Evolutionary conservation across 2,329 filamentous ascomycete species (phyloP).

Genomic region (Huntiella decipiens): DNA sequence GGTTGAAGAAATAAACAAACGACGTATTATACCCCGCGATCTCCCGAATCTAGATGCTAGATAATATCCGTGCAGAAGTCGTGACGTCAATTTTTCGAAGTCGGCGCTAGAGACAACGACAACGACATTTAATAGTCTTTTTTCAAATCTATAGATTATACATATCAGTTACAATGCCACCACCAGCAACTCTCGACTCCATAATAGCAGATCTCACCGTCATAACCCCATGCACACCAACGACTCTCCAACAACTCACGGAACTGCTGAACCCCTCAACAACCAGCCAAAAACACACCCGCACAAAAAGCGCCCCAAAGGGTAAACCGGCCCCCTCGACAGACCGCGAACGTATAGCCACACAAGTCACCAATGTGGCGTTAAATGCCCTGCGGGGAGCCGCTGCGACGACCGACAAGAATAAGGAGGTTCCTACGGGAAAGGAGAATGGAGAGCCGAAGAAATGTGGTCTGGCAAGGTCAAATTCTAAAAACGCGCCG

Average conservation of each 20-base stretch:
- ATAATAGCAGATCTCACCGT: conserved; percentile 8
- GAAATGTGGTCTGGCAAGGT: not conserved
- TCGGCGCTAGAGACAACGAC: not conserved
- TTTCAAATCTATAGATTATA: not conserved
- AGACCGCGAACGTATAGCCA: conserved; percentile 49
- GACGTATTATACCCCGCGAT: not conserved
- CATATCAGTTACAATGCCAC: not conserved
- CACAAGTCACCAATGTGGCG: conserved; percentile 51
- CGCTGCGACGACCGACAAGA: conserved; percentile 1
- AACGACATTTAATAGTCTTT: not conserved
- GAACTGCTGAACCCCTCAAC: conserved; percentile 6
- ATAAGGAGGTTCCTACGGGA: not conserved
- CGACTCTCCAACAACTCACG: conserved; percentile 9
- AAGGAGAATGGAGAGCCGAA: conserved; percentile 1
- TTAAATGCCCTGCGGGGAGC: conserved; percentile 52
- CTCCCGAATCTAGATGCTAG: not conserved
- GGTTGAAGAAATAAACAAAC: no score
- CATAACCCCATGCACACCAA: conserved; percentile 7
- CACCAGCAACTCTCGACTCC: conserved; percentile 5
- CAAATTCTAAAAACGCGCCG: not conserved
- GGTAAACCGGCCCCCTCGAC: conserved; percentile 19
- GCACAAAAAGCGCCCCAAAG: conserved; percentile 14
- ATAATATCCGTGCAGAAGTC: not conserved
- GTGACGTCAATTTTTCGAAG: not conserved
- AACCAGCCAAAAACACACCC: conserved; percentile 4